A percentile compares a stretch with the other conserved stretches of the same genome.
phyloP scores from a whole-genome alignment of 2,329 filamentous ascomycete genomes.

The Ophioceras dolichostomum region DNA sequence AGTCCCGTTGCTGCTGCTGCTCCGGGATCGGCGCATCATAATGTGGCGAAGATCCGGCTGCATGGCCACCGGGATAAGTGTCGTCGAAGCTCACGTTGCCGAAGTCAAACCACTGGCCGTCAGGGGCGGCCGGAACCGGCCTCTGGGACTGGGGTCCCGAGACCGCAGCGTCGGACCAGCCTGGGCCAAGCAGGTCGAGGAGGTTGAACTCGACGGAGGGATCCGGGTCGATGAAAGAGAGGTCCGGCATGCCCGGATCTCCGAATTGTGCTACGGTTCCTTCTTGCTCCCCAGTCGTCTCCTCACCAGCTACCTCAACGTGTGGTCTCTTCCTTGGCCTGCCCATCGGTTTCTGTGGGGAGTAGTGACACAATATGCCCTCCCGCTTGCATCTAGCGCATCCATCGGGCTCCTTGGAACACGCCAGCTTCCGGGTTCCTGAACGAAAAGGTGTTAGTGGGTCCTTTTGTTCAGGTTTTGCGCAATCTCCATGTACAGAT shows the following conservation, averaged over 20 bases:
- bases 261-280: background rate
- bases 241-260: slow-evolving; percentile 6
- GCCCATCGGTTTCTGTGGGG: slow-evolving; percentile 54
- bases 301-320: slow-evolving; percentile 14
- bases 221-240: slow-evolving; percentile 21
- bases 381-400: slow-evolving; percentile 48
- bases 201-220: slow-evolving; percentile 17
- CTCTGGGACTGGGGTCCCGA: background rate
- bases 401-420: slow-evolving; percentile 47
- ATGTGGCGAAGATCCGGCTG: too few relatives aligned
- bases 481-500: too few relatives aligned
- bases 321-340: slow-evolving; percentile 45
- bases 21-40: too few relatives aligned
- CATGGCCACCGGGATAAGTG: too few relatives aligned
- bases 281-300: background rate
- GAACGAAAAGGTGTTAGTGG: slow-evolving; percentile 1
- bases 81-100: too few relatives aligned
- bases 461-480: too few relatives aligned
- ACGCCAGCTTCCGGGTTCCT: slow-evolving; percentile 54
- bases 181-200: slow-evolving; percentile 22
- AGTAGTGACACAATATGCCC: slow-evolving; percentile 46
- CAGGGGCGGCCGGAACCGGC: too few relatives aligned
- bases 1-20: too few relatives aligned
- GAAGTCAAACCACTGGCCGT: too few relatives aligned
- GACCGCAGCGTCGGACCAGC: slow-evolving; percentile 1